Evolutionary conservation across 371 early-diverging fungal genomes (phyloP).

Genomic region (Cokeromyces recurvatus): DNA sequence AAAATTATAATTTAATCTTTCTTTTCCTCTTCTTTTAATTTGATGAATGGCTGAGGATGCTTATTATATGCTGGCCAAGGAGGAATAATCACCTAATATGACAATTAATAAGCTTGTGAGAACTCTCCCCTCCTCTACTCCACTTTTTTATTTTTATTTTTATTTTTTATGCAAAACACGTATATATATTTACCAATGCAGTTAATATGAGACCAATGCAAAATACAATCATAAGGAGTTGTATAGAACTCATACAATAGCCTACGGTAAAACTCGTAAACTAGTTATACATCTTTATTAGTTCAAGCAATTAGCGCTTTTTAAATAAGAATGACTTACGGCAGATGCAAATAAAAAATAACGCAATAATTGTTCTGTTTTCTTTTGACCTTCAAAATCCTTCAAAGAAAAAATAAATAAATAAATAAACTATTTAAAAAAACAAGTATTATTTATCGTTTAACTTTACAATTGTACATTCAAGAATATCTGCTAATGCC

Average conservation of each 20-base stretch:
- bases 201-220: constrained; percentile 11
- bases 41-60: constrained; percentile 17
- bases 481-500: constrained; percentile 14
- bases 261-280: constrained; percentile 18
- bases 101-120: not conserved
- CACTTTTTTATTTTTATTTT: too few species aligned
- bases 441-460: not conserved
- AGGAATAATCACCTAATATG: constrained; percentile 15
- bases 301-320: too few species aligned
- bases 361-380: constrained; percentile 10
- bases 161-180: not conserved
- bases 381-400: constrained; percentile 24
- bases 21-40: too few species aligned
- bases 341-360: constrained; percentile 8
- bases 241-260: constrained; percentile 14
- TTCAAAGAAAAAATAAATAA: too few species aligned
- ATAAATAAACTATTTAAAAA: too few species aligned
- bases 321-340: too few species aligned
- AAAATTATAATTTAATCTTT: too few species aligned
- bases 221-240: constrained; percentile 7
- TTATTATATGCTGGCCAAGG: constrained; percentile 27
- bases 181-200: too few species aligned
- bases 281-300: too few species aligned
- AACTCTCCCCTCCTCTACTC: too few species aligned
- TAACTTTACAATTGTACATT: constrained; percentile 18